Conservation (phyloP, 192 early-diverging fungal genomes). For the Backusella luteola region DNA sequence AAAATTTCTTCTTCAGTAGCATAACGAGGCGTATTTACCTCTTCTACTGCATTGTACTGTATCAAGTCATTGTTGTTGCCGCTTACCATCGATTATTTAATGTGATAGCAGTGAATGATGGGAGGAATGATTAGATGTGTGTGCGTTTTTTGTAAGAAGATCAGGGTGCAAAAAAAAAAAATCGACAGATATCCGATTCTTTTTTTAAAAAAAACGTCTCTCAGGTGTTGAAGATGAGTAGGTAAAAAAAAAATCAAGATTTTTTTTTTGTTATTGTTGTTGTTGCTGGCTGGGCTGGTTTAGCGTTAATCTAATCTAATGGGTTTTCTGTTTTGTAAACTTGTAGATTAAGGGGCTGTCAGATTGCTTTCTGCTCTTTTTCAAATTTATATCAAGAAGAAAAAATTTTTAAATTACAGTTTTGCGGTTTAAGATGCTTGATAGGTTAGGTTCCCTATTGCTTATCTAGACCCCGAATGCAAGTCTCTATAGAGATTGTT, state of each 20-base stretch:
- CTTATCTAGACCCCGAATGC: neutral
- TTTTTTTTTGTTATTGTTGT: neutral
- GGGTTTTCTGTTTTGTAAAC: neutral
- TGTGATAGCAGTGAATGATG: neutral
- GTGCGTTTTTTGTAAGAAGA: too few relatives aligned
- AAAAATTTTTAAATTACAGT: neutral
- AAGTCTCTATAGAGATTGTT: neutral
- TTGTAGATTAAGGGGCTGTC: neutral
- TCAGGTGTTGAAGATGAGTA: conserved; percentile 3
- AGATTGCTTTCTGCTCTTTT: neutral
- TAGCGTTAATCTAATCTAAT: neutral
- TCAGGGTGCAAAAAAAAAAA: neutral
- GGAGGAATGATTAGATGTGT: neutral
- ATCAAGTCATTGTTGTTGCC: conserved; percentile 7
- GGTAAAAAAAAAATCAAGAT: neutral
- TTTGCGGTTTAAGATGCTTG: neutral
- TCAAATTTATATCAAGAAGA: neutral
- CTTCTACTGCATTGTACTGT: neutral
- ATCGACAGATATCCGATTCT: neutral
- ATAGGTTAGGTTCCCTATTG: neutral
- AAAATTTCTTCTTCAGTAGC: conserved; percentile 31
- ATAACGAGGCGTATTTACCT: neutral
- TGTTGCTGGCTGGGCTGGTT: neutral
- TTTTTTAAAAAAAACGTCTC: conserved; percentile 3
- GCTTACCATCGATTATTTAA: neutral